Percentiles rank a stretch among this genome's conserved stretches.
Evolutionary conservation across 2,329 filamentous ascomycete genomes (phyloP).

Genomic region (Nemania serpens): DNA sequence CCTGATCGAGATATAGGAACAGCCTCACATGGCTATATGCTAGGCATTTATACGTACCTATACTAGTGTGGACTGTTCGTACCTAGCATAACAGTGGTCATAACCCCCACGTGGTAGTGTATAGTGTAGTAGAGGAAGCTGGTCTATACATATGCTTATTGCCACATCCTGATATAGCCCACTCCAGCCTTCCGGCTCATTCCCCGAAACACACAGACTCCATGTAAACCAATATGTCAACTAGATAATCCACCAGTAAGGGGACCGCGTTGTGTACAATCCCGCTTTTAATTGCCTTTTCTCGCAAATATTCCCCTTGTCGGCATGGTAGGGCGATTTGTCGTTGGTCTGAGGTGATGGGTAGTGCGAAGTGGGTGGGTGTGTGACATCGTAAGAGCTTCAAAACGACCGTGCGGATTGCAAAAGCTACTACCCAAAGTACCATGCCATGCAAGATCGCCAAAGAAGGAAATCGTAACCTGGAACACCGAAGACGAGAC

Average conservation of each 20-base stretch:
- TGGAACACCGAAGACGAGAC: background rate
- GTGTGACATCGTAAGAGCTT: background rate
- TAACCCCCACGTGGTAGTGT: conserved; percentile 7
- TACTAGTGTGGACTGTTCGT: too few relatives aligned
- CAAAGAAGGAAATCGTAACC: conserved; percentile 5
- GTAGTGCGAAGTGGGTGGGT: background rate
- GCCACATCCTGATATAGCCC: conserved; percentile 3
- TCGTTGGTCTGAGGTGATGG: background rate
- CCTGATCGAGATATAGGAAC: conserved; percentile 9
- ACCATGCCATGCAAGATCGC: conserved; percentile 2
- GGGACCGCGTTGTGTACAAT: background rate
- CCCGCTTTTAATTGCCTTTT: conserved; percentile 1
- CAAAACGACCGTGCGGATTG: conserved; percentile 1
- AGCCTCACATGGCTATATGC: background rate
- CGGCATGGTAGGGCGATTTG: conserved; percentile 1
- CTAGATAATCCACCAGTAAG: background rate
- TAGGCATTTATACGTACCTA: too few relatives aligned
- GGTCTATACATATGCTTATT: background rate
- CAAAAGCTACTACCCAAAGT: background rate
- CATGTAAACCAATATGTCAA: conserved; percentile 2
- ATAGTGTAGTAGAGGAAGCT: background rate
- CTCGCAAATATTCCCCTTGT: background rate
- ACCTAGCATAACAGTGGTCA: conserved; percentile 11
- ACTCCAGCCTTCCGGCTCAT: conserved; percentile 19
- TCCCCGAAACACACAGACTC: conserved; percentile 24